phyloP scores from a whole-genome alignment of 345 rosid species.

The Linum trigynum region DNA sequence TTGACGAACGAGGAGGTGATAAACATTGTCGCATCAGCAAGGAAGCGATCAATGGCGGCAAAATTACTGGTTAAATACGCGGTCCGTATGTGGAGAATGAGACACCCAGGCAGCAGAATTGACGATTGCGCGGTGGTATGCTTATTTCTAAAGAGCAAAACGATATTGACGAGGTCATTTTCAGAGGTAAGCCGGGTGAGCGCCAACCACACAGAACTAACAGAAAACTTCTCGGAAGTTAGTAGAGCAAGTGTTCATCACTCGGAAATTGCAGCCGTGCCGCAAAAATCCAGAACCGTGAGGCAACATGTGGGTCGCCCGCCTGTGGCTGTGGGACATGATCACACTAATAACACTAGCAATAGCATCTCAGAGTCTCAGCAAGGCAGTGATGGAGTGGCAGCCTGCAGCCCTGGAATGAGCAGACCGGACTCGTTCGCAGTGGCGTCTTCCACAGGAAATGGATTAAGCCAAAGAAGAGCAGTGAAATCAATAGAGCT shows the following conservation, averaged over 20 bases:
- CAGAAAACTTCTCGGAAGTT: conserved; percentile 20
- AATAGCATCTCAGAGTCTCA: no score
- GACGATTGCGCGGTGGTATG: conserved; percentile 77
- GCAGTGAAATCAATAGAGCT: background rate
- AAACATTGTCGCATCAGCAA: conserved; percentile 48
- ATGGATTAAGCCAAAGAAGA: background rate
- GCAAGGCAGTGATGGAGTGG: no score
- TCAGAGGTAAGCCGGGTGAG: conserved; percentile 28
- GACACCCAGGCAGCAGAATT: conserved; percentile 58
- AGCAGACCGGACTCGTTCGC: background rate
- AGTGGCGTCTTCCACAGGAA: background rate
- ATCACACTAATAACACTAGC: background rate
- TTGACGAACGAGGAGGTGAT: conserved; percentile 68
- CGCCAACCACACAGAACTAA: conserved; percentile 22
- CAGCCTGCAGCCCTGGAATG: background rate
- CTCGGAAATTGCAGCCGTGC: conserved; percentile 19
- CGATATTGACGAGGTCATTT: conserved; percentile 17
- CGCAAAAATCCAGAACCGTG: background rate
- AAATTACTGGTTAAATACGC: conserved; percentile 54
- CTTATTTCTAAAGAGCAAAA: conserved; percentile 49
- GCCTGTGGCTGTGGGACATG: background rate
- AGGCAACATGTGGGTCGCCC: background rate
- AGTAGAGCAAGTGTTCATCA: conserved; percentile 18
- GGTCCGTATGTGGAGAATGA: conserved; percentile 59
- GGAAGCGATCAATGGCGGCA: conserved; percentile 57